Base-by-base conservation (phyloP, 768 basidiomycete genomes). In the Rhizopogon rudus region DNA sequence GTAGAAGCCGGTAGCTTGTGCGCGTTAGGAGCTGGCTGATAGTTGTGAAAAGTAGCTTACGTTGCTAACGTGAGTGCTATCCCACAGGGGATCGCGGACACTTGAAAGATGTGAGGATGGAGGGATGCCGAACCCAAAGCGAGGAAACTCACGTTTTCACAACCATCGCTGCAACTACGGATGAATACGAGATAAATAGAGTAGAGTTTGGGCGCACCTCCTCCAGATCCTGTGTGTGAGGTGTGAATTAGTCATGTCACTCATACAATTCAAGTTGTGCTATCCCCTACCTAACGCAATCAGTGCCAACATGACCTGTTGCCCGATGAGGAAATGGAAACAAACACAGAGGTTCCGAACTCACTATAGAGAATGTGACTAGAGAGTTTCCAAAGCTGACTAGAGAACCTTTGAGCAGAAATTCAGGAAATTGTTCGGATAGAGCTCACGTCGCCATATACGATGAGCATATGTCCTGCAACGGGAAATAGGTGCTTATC, bases 401-500 rank as follows among this genome's bases (percentile, higher is more conserved):
- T 58, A 13, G 0, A 48, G 25, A 37, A 2, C 5, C 9, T 31
- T 25, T 16, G 9, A 14, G 48, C 8, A 17, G n/a, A 29, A 9
- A 10, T 43, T 14, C 5, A 12, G 8, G 42, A 40, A 14, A 57
- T 50, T 8, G 17, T 17, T 10, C 10, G 2, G 17, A 9, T 43
- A 25, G 54, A 17, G 56, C 72, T 60, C 53, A 72, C 72, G 52
- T 60, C 66, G 71, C 72, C 72, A 72, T 56, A 72, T 65, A 29
- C 71, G 72, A 59, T 72, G 66, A 12, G 71, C 72, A 56, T 72
- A 72, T 57, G 66, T 66, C 62, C 71, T 72, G 22, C 52, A 52
- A 31, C 6, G 10, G 3, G 20, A 9, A 25, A 49, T 49, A 2
- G 0, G 14, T 49, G 14, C 14, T 37, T 39, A 48, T 22, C 6